Percentiles rank a stretch among this genome's conserved stretches.
Conservation (phyloP, 768 basidiomycete species). For the Trametes punicea region DNA sequence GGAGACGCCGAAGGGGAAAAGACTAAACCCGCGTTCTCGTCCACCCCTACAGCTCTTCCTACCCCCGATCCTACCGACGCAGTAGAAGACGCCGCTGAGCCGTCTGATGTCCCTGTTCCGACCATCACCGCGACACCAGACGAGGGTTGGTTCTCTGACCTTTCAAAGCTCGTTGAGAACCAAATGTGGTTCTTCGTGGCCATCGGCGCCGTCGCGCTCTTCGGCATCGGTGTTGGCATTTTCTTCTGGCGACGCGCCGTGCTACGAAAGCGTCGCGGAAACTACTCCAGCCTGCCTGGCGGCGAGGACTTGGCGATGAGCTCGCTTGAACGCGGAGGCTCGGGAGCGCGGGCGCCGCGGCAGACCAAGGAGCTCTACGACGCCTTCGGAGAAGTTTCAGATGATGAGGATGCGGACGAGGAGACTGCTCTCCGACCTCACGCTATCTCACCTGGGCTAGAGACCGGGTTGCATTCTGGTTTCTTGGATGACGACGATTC, state of each 20-base stretch:
- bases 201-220: constrained; percentile 71
- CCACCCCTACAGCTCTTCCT: constrained; percentile 27
- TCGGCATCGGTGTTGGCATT: constrained; percentile 61
- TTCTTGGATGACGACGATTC: constrained; percentile 80
- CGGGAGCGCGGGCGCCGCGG: constrained; percentile 32
- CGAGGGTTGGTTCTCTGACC: constrained; percentile 81
- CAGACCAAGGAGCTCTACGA: constrained; percentile 92
- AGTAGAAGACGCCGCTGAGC: constrained; percentile 26
- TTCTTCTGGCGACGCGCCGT: constrained; percentile 79
- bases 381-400: constrained; percentile 89
- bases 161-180: constrained; percentile 67
- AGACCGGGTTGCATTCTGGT: constrained; percentile 66
- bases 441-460: constrained; percentile 33
- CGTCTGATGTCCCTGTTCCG: constrained; percentile 13
- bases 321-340: constrained; percentile 44
- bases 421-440: constrained; percentile 52
- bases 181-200: constrained; percentile 92
- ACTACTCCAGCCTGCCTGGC: constrained; percentile 57
- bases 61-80: constrained; percentile 4
- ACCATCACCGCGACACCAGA: constrained; percentile 58
- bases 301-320: constrained; percentile 80
- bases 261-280: constrained; percentile 32
- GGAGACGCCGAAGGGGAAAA: constrained; percentile 78
- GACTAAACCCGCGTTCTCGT: constrained; percentile 61
- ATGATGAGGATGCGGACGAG: constrained; percentile 78